Percentiles rank a stretch among this genome's conserved stretches.
These are phyloP conservation scores for Circinella minor DNA, from an alignment of 371 early-diverging fungal species.

Conservation along the genomic window DNA sequence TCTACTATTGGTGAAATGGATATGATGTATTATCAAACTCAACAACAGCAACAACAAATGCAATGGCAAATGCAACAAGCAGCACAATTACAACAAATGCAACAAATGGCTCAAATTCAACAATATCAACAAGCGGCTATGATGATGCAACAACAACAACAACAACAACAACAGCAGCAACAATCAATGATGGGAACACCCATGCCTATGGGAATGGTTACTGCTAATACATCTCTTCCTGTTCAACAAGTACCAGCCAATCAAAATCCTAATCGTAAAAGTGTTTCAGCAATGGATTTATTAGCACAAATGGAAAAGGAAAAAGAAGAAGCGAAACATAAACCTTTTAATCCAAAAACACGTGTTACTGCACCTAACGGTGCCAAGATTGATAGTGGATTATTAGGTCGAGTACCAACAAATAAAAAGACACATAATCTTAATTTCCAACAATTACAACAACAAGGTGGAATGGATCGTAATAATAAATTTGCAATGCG, in stretches of 20 bases:
- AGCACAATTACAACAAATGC: conserved; percentile 30
- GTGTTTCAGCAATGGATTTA: conserved; percentile 54
- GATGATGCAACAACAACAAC: conserved; percentile 11
- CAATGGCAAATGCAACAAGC: conserved; percentile 34
- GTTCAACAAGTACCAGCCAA: conserved; percentile 4
- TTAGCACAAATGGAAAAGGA: conserved; percentile 48
- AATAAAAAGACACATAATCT: conserved; percentile 33
- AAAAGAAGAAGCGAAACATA: conserved; percentile 28
- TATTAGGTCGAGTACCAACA: conserved; percentile 37
- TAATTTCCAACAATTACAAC: conserved; percentile 44
- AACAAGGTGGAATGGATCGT: conserved; percentile 6
- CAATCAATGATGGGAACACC: conserved; percentile 7
- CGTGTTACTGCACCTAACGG: conserved; percentile 37
- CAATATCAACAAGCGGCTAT: conserved; percentile 36
- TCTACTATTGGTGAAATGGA: conserved; percentile 43
- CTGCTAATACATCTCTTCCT: background rate
- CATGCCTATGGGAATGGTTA: no score
- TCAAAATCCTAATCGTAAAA: conserved; percentile 34
- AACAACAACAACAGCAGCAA: background rate
- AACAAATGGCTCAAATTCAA: conserved; percentile 38
- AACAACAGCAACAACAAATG: conserved; percentile 31
- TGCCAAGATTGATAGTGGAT: conserved; percentile 35
- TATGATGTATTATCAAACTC: conserved; percentile 28
- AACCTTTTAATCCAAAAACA: conserved; percentile 33
- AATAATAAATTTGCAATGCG: conserved; percentile 19